Evolutionary conservation across 345 rosid species (phyloP), one percentile per base, ranked within the genome.

Genomic region (Angophora floribunda): DNA sequence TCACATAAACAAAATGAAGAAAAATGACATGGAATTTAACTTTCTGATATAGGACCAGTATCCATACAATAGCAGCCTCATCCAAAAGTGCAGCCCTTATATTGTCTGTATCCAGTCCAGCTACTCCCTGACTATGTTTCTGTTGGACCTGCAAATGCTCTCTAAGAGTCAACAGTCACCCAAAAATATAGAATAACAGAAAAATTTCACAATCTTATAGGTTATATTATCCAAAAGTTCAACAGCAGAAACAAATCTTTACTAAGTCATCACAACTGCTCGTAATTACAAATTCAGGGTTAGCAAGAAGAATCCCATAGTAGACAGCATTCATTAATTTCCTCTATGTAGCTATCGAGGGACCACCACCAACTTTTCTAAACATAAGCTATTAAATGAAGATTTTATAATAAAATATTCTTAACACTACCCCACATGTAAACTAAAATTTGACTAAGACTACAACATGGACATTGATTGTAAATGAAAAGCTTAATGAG

Each of bases 61-160:
- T 82, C 87, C 95, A 67, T 94, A 98, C 99, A 91, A 98, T 95
- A 13, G 93, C 98, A 89, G 98, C 97, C 91, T 97, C 98, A 52
- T 97, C 96, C 91, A 96, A 88, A 93, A 98, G 93, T 87, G 96
- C 91, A 91, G 96, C 93, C 44, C 97, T 97, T 57, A 95, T 92
- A 86, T 93, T 95, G 87, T 98, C 99, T 51, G 88, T 36, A 93
- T 98, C 98, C 87, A 91, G 90, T 91, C 95, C 95, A 53, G 93
- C 86, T 89, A 93, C 93, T 89, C 96, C 95, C 90, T 94, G 97
- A 85, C 94, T 96, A 88, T 93, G 95, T 91, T 95, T 98, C 92
- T 96, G 98, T 88, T 93, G 93, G 88, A 97, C 98, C 99, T 98
- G 93, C 88, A 89, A 90, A 89, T 88, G 63, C n/a, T 84, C 85